Evolutionary conservation across 257 asterid species (phyloP), one percentile per base, ranked within the genome.

Genomic region (Cinchona pubescens): DNA sequence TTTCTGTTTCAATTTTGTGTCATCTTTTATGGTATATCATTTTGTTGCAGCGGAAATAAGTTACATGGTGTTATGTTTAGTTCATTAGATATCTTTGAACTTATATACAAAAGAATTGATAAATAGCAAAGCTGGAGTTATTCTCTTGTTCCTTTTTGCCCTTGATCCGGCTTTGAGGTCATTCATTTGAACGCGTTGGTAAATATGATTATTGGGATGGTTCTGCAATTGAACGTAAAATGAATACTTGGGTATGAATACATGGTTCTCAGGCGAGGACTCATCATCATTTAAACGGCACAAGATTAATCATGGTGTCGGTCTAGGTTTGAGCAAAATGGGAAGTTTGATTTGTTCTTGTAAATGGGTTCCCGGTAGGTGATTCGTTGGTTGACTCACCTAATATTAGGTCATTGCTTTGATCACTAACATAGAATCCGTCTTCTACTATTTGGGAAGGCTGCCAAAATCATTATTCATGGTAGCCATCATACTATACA

Each of bases 1-100:
- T 29, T 65, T 59, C 63, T 71, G 46, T 69, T 79, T 67, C 77
- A 69, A 73, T 63, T 82, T 23, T 69, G 65, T 40, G 30, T 40
- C 35, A 51, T 74, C 21, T 25, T 45, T 58, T 23, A 72, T n/a
- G n/a, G n/a, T n/a, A n/a, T 29, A 27, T 7, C 71, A 43, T 16
- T 56, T 51, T 19, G 35, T 67, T 46, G 69, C 65, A 66, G 79
- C 61, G 4, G 37, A 62, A 62, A 65, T 27, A 29, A 65, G 5
- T 60, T 59, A 45, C 23, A 18, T 30, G 5, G 2, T 16, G 46
- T 38, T 45, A 30, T 60, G 43, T 61, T 40, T 25, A 61, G 60
- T 62, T 61, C 38, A 25, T 15, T 60, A n/a, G 35, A 16, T 29
- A 59, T 12, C 23, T 38, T 15, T 23, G 11, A 56, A 29, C 42